Conservation (phyloP, 805 yeast species). For the Wickerhamomyces strasburgensis region DNA sequence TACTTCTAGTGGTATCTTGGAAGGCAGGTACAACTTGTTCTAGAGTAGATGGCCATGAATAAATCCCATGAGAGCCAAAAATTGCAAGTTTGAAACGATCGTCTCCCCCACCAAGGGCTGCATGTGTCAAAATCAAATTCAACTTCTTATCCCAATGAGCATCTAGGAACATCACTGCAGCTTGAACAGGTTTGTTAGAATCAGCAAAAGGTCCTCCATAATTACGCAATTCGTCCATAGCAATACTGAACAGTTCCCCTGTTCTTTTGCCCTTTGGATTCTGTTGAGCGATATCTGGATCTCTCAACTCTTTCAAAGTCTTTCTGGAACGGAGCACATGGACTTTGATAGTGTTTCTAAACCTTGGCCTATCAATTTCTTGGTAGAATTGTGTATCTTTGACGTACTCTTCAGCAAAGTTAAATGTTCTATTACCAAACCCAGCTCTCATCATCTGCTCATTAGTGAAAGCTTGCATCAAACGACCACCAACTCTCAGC, state of each 20-base stretch:
- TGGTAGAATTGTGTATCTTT: conserved; percentile 47
- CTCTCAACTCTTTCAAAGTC: conserved; percentile 67
- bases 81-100: conserved; percentile 72
- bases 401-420: conserved; percentile 62
- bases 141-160: conserved; percentile 69
- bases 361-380: conserved; percentile 29
- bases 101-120: conserved; percentile 90
- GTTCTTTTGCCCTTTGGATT: conserved; percentile 63
- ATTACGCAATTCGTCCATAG: conserved; percentile 61
- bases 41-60: conserved; percentile 85
- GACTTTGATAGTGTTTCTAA: conserved; percentile 63
- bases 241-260: conserved; percentile 76
- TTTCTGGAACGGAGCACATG: conserved; percentile 67
- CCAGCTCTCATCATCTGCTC: conserved; percentile 83
- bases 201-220: conserved; percentile 51
- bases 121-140: conserved; percentile 72
- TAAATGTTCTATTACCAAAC: conserved; percentile 73
- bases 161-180: conserved; percentile 83
- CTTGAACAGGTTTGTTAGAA: conserved; percentile 49
- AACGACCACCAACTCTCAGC: conserved; percentile 73
- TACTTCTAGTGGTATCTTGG: conserved; percentile 63
- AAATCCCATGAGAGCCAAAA: conserved; percentile 89
- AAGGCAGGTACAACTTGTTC: conserved; percentile 67
- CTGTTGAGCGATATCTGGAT: conserved; percentile 84
- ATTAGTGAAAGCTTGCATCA: conserved; percentile 88